Base-by-base conservation (phyloP, 164 flowering plant species). In the Vitis cinerea region DNA sequence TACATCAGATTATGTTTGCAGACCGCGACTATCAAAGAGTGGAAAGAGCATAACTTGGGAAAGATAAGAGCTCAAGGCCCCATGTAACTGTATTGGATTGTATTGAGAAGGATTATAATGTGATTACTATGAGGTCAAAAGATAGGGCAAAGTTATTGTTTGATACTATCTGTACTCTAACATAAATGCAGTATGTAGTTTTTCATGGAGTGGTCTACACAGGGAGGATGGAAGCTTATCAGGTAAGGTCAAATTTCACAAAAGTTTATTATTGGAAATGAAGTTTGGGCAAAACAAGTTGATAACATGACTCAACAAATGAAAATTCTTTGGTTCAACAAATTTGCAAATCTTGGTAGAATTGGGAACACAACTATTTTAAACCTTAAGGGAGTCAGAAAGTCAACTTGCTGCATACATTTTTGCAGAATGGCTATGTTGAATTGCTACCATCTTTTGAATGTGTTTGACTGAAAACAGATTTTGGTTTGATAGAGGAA, bases 1-100 rank as follows among this genome's bases (percentile, higher is more conserved):
- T 95, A 50, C 99, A 95, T 72, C 99, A 93, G 71, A 88, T 93
- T 70, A 95, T 95, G 99, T 87, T 88, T 71, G 95, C 87, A 1
- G 97, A 93, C 62, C 77, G 98, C 27, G 97, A 93, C 76, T 93
- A 91, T 69, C 96, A 88, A 69, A 80, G 74, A 58, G 78, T 73
- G 56, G 85, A 70, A 50, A 75, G 64, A 57, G 65, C 55, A 19
- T 72, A 71, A 13, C 50, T 56, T 9, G 68, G 73, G 10, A 65
- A 56, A 56, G 81, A 76, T 55, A 61, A 71, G 65, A 70, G 76
- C 53, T 62, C 71, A 31, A 82, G 84, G 64, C 88, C 96, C 2
- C 68, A 77, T 44, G 86, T 91, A 5, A 82, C 81, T 16, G 72
- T 88, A 16, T 60, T 70, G 27, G 76, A 89, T 70, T 87, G 90